Conservation (phyloP, 2,329 filamentous ascomycete species). For the Emericellopsis atlantica region DNA sequence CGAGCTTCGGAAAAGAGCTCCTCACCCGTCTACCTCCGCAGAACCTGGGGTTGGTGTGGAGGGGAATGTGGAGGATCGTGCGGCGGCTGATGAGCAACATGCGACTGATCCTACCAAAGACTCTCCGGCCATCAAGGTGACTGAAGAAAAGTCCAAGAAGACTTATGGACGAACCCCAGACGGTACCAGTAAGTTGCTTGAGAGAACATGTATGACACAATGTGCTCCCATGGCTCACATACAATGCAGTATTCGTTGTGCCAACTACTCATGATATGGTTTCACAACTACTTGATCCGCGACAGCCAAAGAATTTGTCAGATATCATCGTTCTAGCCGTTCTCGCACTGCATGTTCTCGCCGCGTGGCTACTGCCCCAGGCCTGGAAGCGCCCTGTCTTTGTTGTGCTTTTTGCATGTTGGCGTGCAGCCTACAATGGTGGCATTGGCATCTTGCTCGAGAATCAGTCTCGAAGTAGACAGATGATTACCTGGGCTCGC, state of each 20-base stretch:
- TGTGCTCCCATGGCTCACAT: conserved; percentile 1
- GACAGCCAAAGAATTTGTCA: conserved; percentile 88
- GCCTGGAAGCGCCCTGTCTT: conserved; percentile 63
- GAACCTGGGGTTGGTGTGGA: too few species aligned
- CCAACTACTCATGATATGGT: conserved; percentile 98
- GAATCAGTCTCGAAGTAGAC: conserved; percentile 79
- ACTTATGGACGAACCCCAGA: conserved; percentile 86
- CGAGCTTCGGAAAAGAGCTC: conserved; percentile 2
- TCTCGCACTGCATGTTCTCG: conserved; percentile 60
- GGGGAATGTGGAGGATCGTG: background rate
- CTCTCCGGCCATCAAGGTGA: too few species aligned
- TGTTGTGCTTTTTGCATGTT: conserved; percentile 77
- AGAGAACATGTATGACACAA: background rate
- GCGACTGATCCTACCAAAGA: background rate
- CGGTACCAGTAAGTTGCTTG: conserved; percentile 61
- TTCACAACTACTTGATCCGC: conserved; percentile 86
- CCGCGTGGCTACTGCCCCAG: conserved; percentile 61
- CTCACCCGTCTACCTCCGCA: conserved; percentile 1
- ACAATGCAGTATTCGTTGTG: conserved; percentile 70
- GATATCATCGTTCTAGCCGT: conserved; percentile 72
- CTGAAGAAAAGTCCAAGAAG: conserved; percentile 38
- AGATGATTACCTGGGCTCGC: conserved; percentile 76
- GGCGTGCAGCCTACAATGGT: conserved; percentile 84
- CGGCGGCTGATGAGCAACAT: background rate
- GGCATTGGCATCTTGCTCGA: conserved; percentile 86